A percentile compares a stretch with the other conserved stretches of the same genome.
Evolutionary conservation across 169 alveolate genomes (phyloP).

Genomic region (Plasmodium sp.): DNA sequence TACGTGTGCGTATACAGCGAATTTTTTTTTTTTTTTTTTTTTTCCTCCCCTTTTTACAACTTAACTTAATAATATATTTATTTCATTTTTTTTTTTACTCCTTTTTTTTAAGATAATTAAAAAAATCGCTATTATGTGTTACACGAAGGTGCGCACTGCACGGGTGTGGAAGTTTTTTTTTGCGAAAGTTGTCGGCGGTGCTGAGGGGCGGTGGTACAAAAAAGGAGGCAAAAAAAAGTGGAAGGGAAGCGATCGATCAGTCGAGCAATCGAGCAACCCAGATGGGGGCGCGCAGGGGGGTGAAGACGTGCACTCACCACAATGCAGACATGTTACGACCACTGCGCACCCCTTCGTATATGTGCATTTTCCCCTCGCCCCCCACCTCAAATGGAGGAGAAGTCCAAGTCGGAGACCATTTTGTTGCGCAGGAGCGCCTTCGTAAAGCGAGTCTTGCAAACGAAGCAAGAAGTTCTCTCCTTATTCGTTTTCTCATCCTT

Average conservation of each 20-base stretch:
- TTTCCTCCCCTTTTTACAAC: not conserved
- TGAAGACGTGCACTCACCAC: not conserved
- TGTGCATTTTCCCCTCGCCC: not conserved
- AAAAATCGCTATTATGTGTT: not conserved
- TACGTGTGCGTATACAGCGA: conserved; percentile 13
- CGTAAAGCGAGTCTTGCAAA: conserved; percentile 75
- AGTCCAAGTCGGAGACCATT: conserved; percentile 60
- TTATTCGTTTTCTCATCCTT: conserved; percentile 76
- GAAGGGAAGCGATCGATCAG: not conserved
- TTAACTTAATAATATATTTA: not conserved
- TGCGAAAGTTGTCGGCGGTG: not conserved
- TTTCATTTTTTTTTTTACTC: not conserved
- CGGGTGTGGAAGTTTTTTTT: not conserved
- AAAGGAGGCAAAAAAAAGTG: not conserved
- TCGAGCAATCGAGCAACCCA: not conserved
- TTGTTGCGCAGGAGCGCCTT: conserved; percentile 48
- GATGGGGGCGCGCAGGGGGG: not conserved
- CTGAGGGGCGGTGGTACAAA: not conserved
- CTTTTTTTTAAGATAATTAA: not conserved
- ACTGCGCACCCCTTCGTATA: not conserved
- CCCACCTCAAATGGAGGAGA: not conserved
- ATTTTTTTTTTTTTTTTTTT: not conserved
- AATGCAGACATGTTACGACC: not conserved
- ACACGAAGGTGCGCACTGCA: not conserved
- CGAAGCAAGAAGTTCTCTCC: conserved; percentile 75